These are phyloP conservation scores for Tetrahymena elliotti DNA, from an alignment of 73 alveolate genomes.

Conservation along the genomic window DNA sequence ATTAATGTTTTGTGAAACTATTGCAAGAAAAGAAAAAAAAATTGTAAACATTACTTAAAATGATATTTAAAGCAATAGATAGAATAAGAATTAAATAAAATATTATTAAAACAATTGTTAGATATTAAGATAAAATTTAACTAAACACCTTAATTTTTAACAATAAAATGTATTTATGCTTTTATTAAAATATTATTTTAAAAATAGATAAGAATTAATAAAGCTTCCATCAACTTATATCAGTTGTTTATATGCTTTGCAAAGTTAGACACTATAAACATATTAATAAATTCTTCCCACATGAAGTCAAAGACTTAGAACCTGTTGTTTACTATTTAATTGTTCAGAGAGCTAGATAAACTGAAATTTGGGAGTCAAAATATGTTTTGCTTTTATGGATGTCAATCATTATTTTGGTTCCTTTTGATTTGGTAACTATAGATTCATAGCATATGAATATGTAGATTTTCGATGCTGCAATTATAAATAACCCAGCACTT, in stretches of 20 bases:
- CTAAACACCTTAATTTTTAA: too few relatives aligned
- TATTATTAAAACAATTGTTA: too few relatives aligned
- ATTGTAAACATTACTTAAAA: too few relatives aligned
- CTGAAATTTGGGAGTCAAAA: conserved; percentile 71
- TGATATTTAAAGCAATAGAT: too few relatives aligned
- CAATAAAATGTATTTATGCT: too few relatives aligned
- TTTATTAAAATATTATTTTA: too few relatives aligned
- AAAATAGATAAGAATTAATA: background rate
- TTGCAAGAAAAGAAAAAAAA: too few relatives aligned
- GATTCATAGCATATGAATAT: conserved; percentile 47
- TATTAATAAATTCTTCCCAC: conserved; percentile 86
- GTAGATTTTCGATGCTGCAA: background rate
- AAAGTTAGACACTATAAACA: conserved; percentile 88
- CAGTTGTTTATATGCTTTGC: conserved; percentile 58
- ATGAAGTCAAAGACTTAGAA: conserved; percentile 88
- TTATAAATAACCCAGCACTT: background rate
- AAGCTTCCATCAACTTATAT: conserved; percentile 14
- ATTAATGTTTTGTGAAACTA: too few relatives aligned
- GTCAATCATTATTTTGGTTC: conserved; percentile 88
- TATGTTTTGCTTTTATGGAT: conserved; percentile 91
- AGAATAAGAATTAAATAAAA: too few relatives aligned
- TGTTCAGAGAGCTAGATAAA: background rate
- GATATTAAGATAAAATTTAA: too few relatives aligned
- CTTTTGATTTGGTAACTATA: conserved; percentile 91
- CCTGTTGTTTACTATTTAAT: conserved; percentile 75